phyloP scores from a whole-genome alignment of 257 asterid genomes.

The Vinca minor region DNA sequence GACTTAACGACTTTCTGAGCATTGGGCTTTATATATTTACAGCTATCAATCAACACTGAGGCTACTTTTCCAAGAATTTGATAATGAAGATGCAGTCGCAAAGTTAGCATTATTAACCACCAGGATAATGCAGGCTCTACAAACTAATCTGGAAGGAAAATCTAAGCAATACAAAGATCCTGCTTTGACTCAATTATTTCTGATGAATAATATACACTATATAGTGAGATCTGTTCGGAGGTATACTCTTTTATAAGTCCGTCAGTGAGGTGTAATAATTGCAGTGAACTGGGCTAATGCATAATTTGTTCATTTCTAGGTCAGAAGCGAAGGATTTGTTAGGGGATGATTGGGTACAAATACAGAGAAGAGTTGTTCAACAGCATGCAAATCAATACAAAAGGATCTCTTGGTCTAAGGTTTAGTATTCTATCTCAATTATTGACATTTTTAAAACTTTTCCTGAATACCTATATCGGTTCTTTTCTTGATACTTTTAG shows the following conservation, averaged over 20 bases:
- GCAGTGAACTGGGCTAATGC: not conserved
- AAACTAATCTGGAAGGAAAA: constrained; percentile 78
- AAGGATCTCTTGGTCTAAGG: constrained; percentile 97
- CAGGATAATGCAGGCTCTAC: constrained; percentile 83
- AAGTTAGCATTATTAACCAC: constrained; percentile 70
- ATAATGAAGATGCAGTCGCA: constrained; percentile 40
- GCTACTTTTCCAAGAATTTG: constrained; percentile 66
- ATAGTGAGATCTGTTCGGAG: constrained; percentile 91
- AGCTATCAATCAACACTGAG: constrained; percentile 83
- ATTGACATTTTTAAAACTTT: not conserved
- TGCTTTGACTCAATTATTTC: constrained; percentile 79
- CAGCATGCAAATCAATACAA: constrained; percentile 97
- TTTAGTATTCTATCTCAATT: constrained; percentile 7
- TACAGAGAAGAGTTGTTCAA: constrained; percentile 90
- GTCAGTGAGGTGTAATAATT: not conserved
- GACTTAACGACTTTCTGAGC: not conserved
- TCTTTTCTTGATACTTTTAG: not conserved
- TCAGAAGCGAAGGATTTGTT: constrained; percentile 94
- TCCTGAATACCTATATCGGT: not conserved
- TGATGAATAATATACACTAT: constrained; percentile 91
- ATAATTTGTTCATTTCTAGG: constrained; percentile 32
- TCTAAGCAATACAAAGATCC: constrained; percentile 95
- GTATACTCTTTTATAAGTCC: constrained; percentile 27
- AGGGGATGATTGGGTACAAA: constrained; percentile 98
- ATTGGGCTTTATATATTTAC: constrained; percentile 9